Evolutionary conservation across 2,329 filamentous ascomycete genomes (phyloP).

Genomic region (Neoscytalidium dimidiatum): DNA sequence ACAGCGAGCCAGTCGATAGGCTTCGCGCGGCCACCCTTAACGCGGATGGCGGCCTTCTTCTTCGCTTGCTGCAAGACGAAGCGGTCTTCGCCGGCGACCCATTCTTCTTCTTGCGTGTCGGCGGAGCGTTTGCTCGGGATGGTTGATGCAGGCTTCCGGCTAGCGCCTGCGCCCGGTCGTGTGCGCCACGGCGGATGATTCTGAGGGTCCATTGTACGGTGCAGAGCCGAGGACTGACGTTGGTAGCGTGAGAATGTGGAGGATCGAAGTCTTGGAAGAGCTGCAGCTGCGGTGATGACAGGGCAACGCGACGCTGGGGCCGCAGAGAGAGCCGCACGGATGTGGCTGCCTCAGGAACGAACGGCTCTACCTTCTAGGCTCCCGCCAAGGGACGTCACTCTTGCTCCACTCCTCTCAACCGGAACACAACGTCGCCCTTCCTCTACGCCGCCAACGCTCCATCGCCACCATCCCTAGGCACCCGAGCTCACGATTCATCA

Average conservation of each 20-base stretch:
- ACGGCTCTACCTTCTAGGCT: no score
- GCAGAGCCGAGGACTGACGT: neutral
- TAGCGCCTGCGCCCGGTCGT: slow-evolving; percentile 25
- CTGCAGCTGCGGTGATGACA: neutral
- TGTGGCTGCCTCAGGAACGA: neutral
- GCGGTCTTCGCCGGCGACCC: slow-evolving; percentile 91
- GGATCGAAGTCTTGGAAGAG: neutral
- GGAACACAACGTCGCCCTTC: no score
- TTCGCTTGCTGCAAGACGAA: slow-evolving; percentile 97
- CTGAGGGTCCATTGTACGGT: slow-evolving; percentile 31
- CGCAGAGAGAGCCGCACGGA: slow-evolving; percentile 1
- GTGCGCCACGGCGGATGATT: slow-evolving; percentile 38
- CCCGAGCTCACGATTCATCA: neutral
- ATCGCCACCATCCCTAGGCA: no score
- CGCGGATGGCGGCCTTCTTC: slow-evolving; percentile 94
- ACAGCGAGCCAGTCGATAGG: slow-evolving; percentile 94
- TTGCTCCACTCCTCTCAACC: no score
- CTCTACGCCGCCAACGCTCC: no score
- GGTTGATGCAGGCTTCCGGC: slow-evolving; percentile 32
- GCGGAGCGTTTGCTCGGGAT: slow-evolving; percentile 46
- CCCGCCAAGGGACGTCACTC: no score
- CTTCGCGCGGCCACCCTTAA: slow-evolving; percentile 85
- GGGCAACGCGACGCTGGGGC: neutral
- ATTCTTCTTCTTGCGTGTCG: slow-evolving; percentile 57
- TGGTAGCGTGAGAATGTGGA: neutral